Conservation (phyloP, 2,329 filamentous ascomycete species). For the Cladorrhinum sp. region DNA sequence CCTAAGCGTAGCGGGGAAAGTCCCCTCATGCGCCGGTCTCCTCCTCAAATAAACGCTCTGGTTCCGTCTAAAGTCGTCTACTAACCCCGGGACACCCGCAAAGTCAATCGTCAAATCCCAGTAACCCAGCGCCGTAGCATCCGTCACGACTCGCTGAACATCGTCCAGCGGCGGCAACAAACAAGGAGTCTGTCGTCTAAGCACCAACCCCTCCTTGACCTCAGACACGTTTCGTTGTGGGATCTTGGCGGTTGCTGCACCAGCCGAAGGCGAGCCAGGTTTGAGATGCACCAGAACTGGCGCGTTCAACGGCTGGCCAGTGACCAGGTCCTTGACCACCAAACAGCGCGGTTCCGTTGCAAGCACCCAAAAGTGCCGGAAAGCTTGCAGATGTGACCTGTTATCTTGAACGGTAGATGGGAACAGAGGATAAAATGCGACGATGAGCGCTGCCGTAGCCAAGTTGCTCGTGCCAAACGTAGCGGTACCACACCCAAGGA, state of each 20-base stretch:
- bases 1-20: constrained; percentile 71
- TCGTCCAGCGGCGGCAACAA: constrained; percentile 63
- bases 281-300: constrained; percentile 65
- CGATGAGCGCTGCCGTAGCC: constrained; percentile 79
- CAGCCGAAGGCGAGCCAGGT: constrained; percentile 35
- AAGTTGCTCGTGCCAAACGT: constrained; percentile 88
- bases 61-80: constrained; percentile 61
- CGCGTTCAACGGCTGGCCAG: constrained; percentile 72
- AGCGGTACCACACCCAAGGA: constrained; percentile 87
- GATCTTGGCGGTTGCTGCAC: constrained; percentile 37
- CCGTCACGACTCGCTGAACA: constrained; percentile 58
- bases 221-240: constrained; percentile 31
- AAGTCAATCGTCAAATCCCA: constrained; percentile 84
- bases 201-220: constrained; percentile 21
- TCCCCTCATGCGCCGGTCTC: constrained; percentile 63
- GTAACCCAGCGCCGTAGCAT: constrained; percentile 61
- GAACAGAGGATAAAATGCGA: constrained; percentile 92
- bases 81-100: constrained; percentile 56
- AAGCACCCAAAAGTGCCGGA: constrained; percentile 95
- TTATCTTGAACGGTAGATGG: constrained; percentile 90
- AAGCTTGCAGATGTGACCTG: constrained; percentile 89
- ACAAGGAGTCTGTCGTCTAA: constrained; percentile 53
- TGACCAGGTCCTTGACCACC: constrained; percentile 82
- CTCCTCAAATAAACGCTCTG: constrained; percentile 74
- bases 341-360: constrained; percentile 88